Base-by-base conservation (phyloP, 805 yeast genomes). In the Hemisphaericaspora nanyangensis region DNA sequence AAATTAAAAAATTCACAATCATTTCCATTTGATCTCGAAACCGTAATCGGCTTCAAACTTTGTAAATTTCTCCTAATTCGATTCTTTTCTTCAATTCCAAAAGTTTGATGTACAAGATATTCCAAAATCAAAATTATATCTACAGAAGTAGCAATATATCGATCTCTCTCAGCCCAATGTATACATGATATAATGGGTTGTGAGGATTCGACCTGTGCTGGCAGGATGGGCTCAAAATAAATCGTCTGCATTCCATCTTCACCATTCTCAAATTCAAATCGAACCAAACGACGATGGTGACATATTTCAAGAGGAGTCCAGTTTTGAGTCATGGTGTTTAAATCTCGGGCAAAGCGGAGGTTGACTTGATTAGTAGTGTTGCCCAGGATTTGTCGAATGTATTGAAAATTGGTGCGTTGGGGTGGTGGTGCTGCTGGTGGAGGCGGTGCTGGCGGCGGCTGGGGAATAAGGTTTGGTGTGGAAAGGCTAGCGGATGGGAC, bases 81-180 rank as follows among this genome's bases (percentile, higher is more conserved):
- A 56, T 82, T 82, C 57, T 82, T 82, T 55, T 82, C 88, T 50
- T 81, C 85, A 16, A 80, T 78, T 5, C 76, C 66, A 54, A 82
- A 81, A 33, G 55, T 56, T 45, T 72, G 74, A 37, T 76, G 70
- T 17, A 80, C 77, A 31, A 82, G 62, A 41, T 70, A 67, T 51
- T 82, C 87, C 26, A 82, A 57, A 5, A 82, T 55, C 16, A 68
- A 54, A 13, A 82, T 76, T 30, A 81, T 66, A 53, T 82, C 88
- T 15, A 81, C 87, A 2, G 82, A 75, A 0, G 88, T 82, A 22
- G 80, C 79, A 39, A 68, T 77, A 52, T 65, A 70, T 43, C 68
- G 60, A 27, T 58, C 56, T 34, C 65, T 59, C 34, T 72, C 77
- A 29, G 61, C 58, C 80, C 84, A 79, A 52, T 65, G 69, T 24